Conservation (phyloP, 352 stramenopile species). For the Phytophthora cactorum region DNA sequence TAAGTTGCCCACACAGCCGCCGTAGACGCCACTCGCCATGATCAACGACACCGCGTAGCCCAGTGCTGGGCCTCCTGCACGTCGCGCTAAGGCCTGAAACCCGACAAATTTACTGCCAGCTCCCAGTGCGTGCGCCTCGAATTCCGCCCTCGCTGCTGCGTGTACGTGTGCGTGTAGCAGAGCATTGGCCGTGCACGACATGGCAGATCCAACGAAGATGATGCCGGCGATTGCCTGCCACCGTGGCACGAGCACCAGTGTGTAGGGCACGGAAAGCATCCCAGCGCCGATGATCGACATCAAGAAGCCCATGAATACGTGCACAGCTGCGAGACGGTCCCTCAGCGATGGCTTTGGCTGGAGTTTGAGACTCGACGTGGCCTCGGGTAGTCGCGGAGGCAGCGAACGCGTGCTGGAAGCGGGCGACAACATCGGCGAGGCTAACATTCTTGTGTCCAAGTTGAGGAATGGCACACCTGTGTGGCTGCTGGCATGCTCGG, state of each 20-base stretch:
- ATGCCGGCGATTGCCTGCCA: conserved; percentile 47
- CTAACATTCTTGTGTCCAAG: conserved; percentile 15
- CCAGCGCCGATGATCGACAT: conserved; percentile 82
- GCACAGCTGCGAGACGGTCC: conserved; percentile 5
- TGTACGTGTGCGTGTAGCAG: conserved; percentile 60
- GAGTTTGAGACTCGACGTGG: not conserved
- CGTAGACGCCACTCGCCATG: conserved; percentile 64
- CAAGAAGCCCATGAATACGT: conserved; percentile 79
- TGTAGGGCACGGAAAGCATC: conserved; percentile 77
- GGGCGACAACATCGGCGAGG: conserved; percentile 28
- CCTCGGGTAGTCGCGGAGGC: conserved; percentile 21
- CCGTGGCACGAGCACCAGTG: conserved; percentile 53
- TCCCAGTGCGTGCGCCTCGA: conserved; percentile 54
- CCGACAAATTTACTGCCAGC: conserved; percentile 49
- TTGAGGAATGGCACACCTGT: not conserved
- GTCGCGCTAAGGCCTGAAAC: conserved; percentile 33
- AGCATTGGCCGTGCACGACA: conserved; percentile 57
- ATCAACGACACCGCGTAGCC: conserved; percentile 62
- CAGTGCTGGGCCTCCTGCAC: conserved; percentile 35
- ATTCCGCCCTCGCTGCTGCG: conserved; percentile 59
- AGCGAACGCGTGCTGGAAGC: conserved; percentile 35
- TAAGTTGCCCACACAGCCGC: conserved; percentile 67
- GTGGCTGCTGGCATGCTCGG: conserved; percentile 7
- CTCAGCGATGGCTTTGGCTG: conserved; percentile 9
- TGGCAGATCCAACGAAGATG: conserved; percentile 47